A percentile compares a stretch with the other conserved stretches of the same genome.
phyloP scores from a whole-genome alignment of 2,329 filamentous ascomycete genomes.

The Aplosporella prunicola region DNA sequence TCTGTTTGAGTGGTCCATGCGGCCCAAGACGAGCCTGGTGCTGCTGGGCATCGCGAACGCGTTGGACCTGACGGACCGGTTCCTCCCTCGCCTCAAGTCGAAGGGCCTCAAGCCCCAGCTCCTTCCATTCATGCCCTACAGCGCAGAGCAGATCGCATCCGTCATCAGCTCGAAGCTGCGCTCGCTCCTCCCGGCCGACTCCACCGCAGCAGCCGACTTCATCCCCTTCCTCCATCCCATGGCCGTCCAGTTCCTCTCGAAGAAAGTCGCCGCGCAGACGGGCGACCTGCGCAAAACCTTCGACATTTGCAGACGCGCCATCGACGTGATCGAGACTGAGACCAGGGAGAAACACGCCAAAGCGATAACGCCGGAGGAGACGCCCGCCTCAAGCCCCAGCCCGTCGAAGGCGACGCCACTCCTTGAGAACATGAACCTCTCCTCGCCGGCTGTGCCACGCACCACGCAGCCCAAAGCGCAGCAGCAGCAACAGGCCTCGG shows the following conservation, averaged over 20 bases:
- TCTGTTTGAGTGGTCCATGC: conserved; percentile 93
- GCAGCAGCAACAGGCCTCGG: conserved; percentile 2
- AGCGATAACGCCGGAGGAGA: conserved; percentile 43
- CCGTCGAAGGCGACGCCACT: conserved; percentile 71
- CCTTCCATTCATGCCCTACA: conserved; percentile 88
- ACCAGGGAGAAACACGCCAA: conserved; percentile 65
- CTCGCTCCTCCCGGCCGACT: conserved; percentile 53
- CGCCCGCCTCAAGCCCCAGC: conserved; percentile 39
- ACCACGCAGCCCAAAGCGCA: conserved; percentile 32
- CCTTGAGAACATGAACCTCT: conserved; percentile 70
- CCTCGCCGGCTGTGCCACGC: conserved; percentile 40
- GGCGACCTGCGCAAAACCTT: conserved; percentile 93
- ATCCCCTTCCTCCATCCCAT: conserved; percentile 88
- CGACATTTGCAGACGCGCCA: conserved; percentile 79
- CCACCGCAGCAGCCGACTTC: conserved; percentile 43
- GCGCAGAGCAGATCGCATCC: conserved; percentile 71
- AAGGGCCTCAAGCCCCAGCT: conserved; percentile 84
- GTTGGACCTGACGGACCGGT: conserved; percentile 87
- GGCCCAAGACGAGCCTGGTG: conserved; percentile 67
- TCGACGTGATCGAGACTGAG: conserved; percentile 83
- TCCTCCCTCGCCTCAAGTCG: conserved; percentile 84
- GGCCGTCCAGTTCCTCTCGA: conserved; percentile 85
- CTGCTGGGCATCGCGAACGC: conserved; percentile 94
- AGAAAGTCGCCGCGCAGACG: conserved; percentile 89
- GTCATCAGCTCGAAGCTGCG: conserved; percentile 80